Evolutionary conservation across 1,139 yeast species (phyloP), one percentile per base, ranked within the genome.

Genomic region (Candida sp.): DNA sequence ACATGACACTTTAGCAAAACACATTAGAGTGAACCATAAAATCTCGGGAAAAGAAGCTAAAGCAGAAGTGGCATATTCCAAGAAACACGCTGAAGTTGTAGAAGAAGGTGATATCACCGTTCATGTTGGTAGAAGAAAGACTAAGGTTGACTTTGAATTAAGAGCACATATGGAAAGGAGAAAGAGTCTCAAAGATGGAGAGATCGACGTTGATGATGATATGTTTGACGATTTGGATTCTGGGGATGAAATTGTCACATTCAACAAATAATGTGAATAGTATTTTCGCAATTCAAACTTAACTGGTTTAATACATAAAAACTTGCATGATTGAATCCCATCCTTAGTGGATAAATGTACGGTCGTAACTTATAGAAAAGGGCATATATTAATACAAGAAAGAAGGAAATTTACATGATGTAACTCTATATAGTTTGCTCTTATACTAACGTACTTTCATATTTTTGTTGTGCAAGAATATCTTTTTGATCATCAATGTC

Each of bases 1-100:
- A 51, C 87, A 90, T 63, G 99, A 93, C 64, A 97, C 99, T 2
- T 75, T 93, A 51, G 90, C 96, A 21, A 82, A 97, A 59, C 99
- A 93, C 63, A 84, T 89, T 40, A 76, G 96, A 49, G 93, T 89
- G 29, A 91, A 93, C 68, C 98, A 91, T 65, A 81, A 82, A 45
- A 73, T 86, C 30, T 75, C 79, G 5, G 84, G 86, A 29, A 78
- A 78, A 51, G 87, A 82, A 55, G 89, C 88, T 23, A 80, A 73
- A 49, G 75, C 75, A 0, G 78, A 73, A 49, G 78, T 73, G 33
- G 77, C 77, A 0, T 73, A 66, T 49, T 70, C 77, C 7, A 73
- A 73, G 48, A 72, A 70, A 46, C 73, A 73, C 44, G 79, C 78
- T 1, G 78, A 73, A 50, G 69, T 73, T 9, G 70, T 66, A 22